Base-by-base conservation (phyloP, 1,284 basidiomycete species). In the Puccinia polysora region DNA sequence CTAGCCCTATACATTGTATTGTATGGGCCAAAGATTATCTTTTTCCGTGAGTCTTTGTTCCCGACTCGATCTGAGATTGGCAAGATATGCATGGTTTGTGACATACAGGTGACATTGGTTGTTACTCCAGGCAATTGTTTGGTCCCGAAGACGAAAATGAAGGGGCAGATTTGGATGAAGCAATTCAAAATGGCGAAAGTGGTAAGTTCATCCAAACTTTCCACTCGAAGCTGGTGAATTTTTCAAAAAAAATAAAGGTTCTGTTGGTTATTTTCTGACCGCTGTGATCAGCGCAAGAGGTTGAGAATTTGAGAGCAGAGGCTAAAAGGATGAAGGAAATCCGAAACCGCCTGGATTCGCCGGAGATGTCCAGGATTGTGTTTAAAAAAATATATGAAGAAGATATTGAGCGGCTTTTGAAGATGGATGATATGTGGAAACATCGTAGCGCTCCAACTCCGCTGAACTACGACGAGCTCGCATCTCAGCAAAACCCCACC, bases 11-110 rank as follows among this genome's bases (percentile, higher is more conserved):
- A 60, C 96, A 99, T 79, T 98, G 94, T 79, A 97, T 98, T 71
- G 95, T 97, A 0, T 99, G 96, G 96, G 93, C 91, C 36, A 99
- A 98, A 81, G 94, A 87, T 76, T 98, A 97, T 82, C 86, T 98
- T n/a, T 87, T 98, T 76, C 87, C 88, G 92, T 92, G 76, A 79
- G 88, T 81, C n/a, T 20, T 12, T 49, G 15, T 0, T 36, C n/a
- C 28, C 73, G 36, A 36, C 36, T 43, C 2, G 32, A 36, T 53
- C 23, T 5, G 32, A 20, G 28, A 43, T 15, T 8, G 20, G 45
- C 5, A 53, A 43, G 15, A 52, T 15, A 18, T 20, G 50, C 23
- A 20, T 63, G 63, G 8, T 36, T 58, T 49, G 28, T 69, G 55
- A 69, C 73, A 20, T 47, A 2, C 15, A 34, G 38, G 4, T 4